Conservation (phyloP, 768 basidiomycete species). For the Phylloporus sp. region DNA sequence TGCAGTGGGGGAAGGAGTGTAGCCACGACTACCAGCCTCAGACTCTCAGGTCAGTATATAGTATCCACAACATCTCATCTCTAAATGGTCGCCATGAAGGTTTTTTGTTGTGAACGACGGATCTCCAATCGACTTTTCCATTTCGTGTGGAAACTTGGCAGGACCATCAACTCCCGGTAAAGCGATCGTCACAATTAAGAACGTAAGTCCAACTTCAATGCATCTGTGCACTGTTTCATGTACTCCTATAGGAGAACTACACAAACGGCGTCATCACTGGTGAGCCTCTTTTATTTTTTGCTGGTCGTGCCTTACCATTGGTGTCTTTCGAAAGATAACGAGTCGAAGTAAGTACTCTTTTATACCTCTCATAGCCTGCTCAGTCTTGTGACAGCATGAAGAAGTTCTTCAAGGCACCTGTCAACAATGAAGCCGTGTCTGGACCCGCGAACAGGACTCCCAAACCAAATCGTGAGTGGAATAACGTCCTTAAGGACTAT, state of each 20-base stretch:
- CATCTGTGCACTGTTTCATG: background rate
- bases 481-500: background rate
- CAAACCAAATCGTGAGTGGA: background rate
- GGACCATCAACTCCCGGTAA: background rate
- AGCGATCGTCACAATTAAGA: background rate
- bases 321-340: background rate
- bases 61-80: background rate
- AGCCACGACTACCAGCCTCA: background rate
- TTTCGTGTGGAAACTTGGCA: background rate
- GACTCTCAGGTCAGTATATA: background rate
- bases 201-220: background rate
- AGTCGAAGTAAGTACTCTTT: background rate
- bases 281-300: background rate
- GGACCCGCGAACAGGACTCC: background rate
- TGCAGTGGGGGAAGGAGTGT: background rate
- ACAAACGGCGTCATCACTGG: background rate
- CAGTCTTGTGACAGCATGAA: background rate
- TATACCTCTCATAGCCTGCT: background rate
- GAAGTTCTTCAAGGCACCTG: background rate
- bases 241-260: background rate
- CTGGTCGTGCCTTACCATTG: background rate
- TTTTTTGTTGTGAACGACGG: conserved; percentile 4
- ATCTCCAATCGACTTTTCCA: conserved; percentile 4
- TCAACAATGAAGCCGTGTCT: background rate
- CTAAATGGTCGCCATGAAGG: background rate